Base-by-base conservation (phyloP, 179 eudicot species). In the Silene noctiflora region DNA sequence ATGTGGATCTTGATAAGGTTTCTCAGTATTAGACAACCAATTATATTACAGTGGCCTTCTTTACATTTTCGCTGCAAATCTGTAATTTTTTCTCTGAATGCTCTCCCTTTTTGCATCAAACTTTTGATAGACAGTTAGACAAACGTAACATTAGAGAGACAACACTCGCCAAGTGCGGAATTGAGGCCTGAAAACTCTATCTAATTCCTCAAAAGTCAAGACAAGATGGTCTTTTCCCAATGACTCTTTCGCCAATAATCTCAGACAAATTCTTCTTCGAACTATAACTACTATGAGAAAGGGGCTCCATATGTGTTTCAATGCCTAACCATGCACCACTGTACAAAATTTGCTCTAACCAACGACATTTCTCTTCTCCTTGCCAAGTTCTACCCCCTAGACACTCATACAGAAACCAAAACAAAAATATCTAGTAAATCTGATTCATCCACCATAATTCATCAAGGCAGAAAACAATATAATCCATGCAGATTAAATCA, bases 401-500 rank as follows among this genome's bases (percentile, higher is more conserved):
- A 44, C 51, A 11, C 51, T 10, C 9, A 1, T 67, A 21, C 10
- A 62, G 73, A 44, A 69, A 17, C 59, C 58, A 62, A 13, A 58
- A 58, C 58, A 56, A 61, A 67, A 70, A 48, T 35, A 19, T n/a
- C 39, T 14, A 55, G 21, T 58, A 60, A 35, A 63, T 17, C 78
- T 63, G 51, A 64, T 39, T 75, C 62, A 58, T 68, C 59, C 42
- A 64, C 9, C 64, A 24, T 20, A 27, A 31, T 69, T 44, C 51
- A 44, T 11, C 13, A 44, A 44, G 13, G 13, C 51, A 11, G 51
- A 10, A n/a, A 4, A 76, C 20, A 64, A 22, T 22, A n/a, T 62
- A 67, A 75, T 72, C 53, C 71, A 76, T 71, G 79, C 73, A 74
- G 44, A 53, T 39, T 55, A 39, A n/a, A 64, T 44, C 59, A 67